These are phyloP conservation scores for Aspergillus glaucus DNA, from an alignment of 2,329 filamentous ascomycete genomes.

Conservation along the genomic window DNA sequence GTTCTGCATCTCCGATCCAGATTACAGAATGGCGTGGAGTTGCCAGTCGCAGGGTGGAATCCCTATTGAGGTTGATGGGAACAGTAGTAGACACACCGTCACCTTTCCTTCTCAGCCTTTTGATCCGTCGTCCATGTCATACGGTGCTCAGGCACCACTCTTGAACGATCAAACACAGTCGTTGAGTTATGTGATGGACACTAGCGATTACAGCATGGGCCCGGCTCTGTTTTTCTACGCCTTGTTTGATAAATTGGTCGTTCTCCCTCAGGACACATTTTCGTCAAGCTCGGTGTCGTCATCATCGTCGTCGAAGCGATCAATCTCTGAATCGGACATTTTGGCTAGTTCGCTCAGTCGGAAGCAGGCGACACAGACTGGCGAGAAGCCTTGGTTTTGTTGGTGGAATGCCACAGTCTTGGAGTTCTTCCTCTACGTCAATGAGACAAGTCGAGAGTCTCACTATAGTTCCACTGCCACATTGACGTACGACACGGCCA, in stretches of 20 bases:
- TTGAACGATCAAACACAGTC: slow-evolving; percentile 38
- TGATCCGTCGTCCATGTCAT: slow-evolving; percentile 42
- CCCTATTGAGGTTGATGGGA: slow-evolving; percentile 26
- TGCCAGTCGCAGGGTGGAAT: slow-evolving; percentile 36
- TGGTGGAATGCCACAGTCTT: slow-evolving; percentile 63
- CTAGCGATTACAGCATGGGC: slow-evolving; percentile 50
- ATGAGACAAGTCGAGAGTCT: slow-evolving; percentile 40
- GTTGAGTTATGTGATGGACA: slow-evolving; percentile 52
- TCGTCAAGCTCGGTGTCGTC: slow-evolving; percentile 17
- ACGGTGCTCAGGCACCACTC: slow-evolving; percentile 57
- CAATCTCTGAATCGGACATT: slow-evolving; percentile 18
- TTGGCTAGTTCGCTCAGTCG: slow-evolving; percentile 22
- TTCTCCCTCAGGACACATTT: slow-evolving; percentile 40
- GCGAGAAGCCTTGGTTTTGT: slow-evolving; percentile 63
- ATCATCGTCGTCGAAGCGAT: slow-evolving; percentile 24
- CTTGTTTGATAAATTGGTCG: slow-evolving; percentile 59
- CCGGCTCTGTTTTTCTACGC: slow-evolving; percentile 60
- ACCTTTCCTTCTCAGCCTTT: slow-evolving; percentile 32
- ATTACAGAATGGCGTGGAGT: slow-evolving; percentile 46
- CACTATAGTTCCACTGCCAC: slow-evolving; percentile 15
- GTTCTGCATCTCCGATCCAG: slow-evolving; percentile 42
- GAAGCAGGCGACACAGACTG: slow-evolving; percentile 42
- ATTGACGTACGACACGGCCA: slow-evolving; percentile 10
- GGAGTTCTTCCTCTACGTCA: slow-evolving; percentile 61
- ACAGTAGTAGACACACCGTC: slow-evolving; percentile 24